Evolutionary conservation across 1,284 basidiomycete genomes (phyloP), one percentile per base, ranked within the genome.

Genomic region (Polyporus tsugae): DNA sequence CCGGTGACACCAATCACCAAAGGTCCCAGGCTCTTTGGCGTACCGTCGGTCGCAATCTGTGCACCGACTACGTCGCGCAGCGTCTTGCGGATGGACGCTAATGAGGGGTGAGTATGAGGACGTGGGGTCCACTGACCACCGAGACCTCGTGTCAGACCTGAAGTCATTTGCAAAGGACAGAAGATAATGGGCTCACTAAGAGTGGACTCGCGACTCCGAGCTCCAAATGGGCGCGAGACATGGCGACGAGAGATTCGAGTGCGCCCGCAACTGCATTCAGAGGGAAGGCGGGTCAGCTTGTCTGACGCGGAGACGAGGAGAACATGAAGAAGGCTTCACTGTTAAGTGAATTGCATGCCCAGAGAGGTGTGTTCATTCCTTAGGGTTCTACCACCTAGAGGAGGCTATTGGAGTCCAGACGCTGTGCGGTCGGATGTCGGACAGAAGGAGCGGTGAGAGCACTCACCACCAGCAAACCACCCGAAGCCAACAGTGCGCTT

Each of bases 401-500:
- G 33, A 49, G 41, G 38, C 17, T 42, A 36, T 29, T 33, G 25
- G 39, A 60, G 59, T 60, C 55, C 55, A 19, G 36, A 60, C 19
- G n/a, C 38, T 60, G n/a, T 60, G 58, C 22, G 36, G 58, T 60
- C 35, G 61, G 44, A 49, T n/a, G 19, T 60, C 38, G 36, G 35
- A n/a, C 29, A 41, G 0, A 39, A 2, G 10, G n/a, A 44, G 22
- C 6, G 35, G 42, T 15, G 53, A 52, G 17, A 41, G 5, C 53
- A 79, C 86, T 67, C 65, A 94, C 93, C 92, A 78, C 95, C 95
- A 0, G 95, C 95, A 75, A 90, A 95, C 90, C 91, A 95, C 0
- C 95, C 95, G 80, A 97, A 96, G 0, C 91, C 95, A 13, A 96
- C 94, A 0, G 92, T 93, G 25, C 95, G 83, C 78, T 93, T 93